Conservation (phyloP, 2,329 filamentous ascomycete genomes). For the Fusarium gaditjirri region DNA sequence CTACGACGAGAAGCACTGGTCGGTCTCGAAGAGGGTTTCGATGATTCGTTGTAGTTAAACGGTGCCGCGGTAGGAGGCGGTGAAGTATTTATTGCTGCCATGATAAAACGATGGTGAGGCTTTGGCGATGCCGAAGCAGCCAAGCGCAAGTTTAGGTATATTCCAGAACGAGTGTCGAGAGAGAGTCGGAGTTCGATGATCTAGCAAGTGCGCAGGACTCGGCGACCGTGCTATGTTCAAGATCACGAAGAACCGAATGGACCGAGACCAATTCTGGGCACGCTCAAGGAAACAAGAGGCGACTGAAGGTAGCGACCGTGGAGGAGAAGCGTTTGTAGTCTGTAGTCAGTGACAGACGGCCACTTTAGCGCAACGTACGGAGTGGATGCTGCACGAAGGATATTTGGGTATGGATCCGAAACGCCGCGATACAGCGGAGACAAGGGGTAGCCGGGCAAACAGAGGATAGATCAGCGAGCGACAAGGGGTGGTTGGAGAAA, state of each 20-base stretch:
- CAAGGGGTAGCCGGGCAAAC: conserved; percentile 19
- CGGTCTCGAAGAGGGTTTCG: conserved; percentile 30
- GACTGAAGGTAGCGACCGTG: conserved; percentile 18
- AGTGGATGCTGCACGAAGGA: conserved; percentile 31
- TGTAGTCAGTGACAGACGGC: conserved; percentile 22
- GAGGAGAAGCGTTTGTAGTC: conserved; percentile 26
- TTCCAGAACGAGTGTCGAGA: conserved; percentile 15
- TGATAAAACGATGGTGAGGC: conserved; percentile 35
- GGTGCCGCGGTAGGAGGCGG: conserved; percentile 48
- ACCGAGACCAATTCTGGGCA: conserved; percentile 9
- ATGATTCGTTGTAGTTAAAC: conserved; percentile 37
- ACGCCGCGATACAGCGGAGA: conserved; percentile 33
- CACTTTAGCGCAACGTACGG: conserved; percentile 23
- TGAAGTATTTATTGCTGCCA: conserved; percentile 51
- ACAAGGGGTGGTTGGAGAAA: conserved; percentile 35
- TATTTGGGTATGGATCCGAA: conserved; percentile 38
- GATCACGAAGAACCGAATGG: not conserved
- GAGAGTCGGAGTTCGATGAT: conserved; percentile 13
- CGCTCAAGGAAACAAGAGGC: not conserved
- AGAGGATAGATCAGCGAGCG: conserved; percentile 38
- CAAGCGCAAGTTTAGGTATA: conserved; percentile 15
- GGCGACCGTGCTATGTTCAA: conserved; percentile 2
- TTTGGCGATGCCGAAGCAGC: conserved; percentile 33
- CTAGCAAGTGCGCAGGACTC: conserved; percentile 6
- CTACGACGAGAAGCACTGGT: conserved; percentile 46